Base-by-base conservation (phyloP, 306 rosid genomes). In the Spatholobus suberectus region DNA sequence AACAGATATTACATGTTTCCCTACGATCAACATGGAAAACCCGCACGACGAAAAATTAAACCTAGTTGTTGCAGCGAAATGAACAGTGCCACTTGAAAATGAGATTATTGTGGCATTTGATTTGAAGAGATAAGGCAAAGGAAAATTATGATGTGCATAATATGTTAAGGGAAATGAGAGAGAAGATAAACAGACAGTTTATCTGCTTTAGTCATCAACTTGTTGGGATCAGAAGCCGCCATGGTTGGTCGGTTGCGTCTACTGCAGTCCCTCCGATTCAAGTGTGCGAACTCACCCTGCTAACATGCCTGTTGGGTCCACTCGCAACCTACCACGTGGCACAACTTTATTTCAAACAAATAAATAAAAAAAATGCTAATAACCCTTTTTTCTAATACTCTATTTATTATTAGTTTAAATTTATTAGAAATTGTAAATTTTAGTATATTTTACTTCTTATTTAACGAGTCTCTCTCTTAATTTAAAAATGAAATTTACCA, bases 121-220 rank as follows among this genome's bases (percentile, higher is more conserved):
- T 10, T 59, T 24, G 67, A 27, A 61, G 20, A 32, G 15, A 51
- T 0, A 21, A 4, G 43, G 37, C 0, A 34, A 41, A 51, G 51
- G 18, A 20, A 40, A 66, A 66, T 11, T 10, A 8, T 4, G 43
- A 35, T 67, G 34, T 34, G 54, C 32, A 44, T 8, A 40, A n/a
- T 46, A 8, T 8, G 20, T 1, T 5, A 34, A 4, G 20, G 2
- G 8, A 10, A 62, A 6, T 35, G 70, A 75, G 34, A 52, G 41
- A 73, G 54, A 21, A 69, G 67, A 76, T 38, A 71, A 37, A 80
- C 87, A 47, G 8, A 94, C 98, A 89, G 85, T 40, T 92, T 90
- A 81, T 94, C 94, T 77, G 98, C 98, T 85, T 94, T 94, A 81
- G 77, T 43, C 5, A 94, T 79, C 81, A 94, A 65, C 78, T 94